Evolutionary conservation across 352 stramenopile species (phyloP), one percentile per base, ranked within the genome.

Genomic region (Phytophthora sojae): DNA sequence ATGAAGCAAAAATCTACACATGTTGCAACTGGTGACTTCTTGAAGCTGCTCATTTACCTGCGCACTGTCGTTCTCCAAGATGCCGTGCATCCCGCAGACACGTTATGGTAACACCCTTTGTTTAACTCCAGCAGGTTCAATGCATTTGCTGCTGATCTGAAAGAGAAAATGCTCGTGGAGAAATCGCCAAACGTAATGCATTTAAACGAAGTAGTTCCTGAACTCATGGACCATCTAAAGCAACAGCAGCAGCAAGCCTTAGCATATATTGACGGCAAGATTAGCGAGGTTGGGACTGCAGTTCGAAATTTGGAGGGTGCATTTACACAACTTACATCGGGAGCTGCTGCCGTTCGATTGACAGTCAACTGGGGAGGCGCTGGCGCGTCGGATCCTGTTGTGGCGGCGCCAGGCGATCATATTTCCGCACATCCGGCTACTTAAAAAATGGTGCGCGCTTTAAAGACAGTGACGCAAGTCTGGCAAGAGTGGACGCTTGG

Each of bases 141-240:
- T 5, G 3, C 45, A 26, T 64, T 47, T 21, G 58, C 45, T 19
- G 12, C 6, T 12, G 25, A 32, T 4, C 29, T 64, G 11, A 57
- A 64, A 21, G 6, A 6, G 51, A 53, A 64, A 56, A 64, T 57
- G 58, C 26, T 64, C 5, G 23, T 9, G 1, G 44, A 56, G 9
- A 64, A 35, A 39, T 64, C 58, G 11, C 30, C 47, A 4, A 30
- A 64, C 45, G 25, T 30, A 21, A 55, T 25, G 11, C 58, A 37
- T 17, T 21, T 50, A 4, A 45, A 32, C 17, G 29, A 64, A 17
- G 30, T 64, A 35, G 52, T 68, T 49, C 52, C 61, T 8, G 61
- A 68, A 11, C 47, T 61, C 17, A 57, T 68, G 51, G 51, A 57
- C 19, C 51, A 68, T 11, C 17, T 67, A 21, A 35, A 67, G 6